Conservation (phyloP, 2,329 filamentous ascomycete species). For the Metarhizium sp. region DNA sequence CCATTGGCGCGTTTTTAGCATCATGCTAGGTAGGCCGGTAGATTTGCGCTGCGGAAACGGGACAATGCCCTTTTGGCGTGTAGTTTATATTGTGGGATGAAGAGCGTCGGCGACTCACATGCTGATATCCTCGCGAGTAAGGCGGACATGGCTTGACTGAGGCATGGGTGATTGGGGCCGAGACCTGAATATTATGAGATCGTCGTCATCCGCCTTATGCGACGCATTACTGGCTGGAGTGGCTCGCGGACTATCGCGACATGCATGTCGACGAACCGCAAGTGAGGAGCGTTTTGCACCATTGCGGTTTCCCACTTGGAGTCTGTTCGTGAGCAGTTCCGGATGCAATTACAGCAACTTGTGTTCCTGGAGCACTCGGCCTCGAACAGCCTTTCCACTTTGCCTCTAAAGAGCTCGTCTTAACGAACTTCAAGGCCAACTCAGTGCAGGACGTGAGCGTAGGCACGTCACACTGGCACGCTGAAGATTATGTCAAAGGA, state of each 20-base stretch:
- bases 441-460: no score
- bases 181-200: background rate
- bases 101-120: background rate
- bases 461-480: no score
- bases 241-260: background rate
- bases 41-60: background rate
- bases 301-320: no score
- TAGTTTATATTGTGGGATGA: background rate
- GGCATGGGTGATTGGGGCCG: background rate
- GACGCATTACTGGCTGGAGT: background rate
- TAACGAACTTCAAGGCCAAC: no score
- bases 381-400: no score
- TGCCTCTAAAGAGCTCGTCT: no score
- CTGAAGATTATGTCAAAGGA: no score
- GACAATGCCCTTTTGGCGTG: background rate
- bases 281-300: no score
- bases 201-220: background rate
- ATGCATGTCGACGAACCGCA: background rate
- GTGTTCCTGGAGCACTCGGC: no score
- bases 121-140: background rate
- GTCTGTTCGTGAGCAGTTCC: no score
- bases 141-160: background rate
- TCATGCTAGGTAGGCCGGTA: background rate
- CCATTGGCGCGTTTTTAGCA: background rate
- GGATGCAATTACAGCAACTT: no score